These are phyloP conservation scores for Chalciporus pseudorubinellus DNA, from an alignment of 768 basidiomycete species.

Conservation along the genomic window DNA sequence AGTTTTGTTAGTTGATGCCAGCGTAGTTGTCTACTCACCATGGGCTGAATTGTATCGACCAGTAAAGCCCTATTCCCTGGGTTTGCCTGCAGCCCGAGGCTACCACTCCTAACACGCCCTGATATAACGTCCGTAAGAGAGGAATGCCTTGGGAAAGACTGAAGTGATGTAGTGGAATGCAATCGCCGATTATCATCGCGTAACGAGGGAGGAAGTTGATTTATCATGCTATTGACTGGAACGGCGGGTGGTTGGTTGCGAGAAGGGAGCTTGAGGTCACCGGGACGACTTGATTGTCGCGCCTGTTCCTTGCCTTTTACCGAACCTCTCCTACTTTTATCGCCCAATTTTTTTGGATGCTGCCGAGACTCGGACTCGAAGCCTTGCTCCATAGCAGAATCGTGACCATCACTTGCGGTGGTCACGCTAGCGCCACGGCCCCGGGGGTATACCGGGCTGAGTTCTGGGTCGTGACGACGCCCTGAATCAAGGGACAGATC, in stretches of 20 bases:
- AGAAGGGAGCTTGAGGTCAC: slow-evolving; percentile 62
- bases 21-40: slow-evolving; percentile 21
- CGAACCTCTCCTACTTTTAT: slow-evolving; percentile 48
- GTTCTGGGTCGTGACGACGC: slow-evolving; percentile 24
- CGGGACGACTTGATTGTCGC: slow-evolving; percentile 46
- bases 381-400: slow-evolving; percentile 40
- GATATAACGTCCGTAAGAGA: slow-evolving; percentile 33
- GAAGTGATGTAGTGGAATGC: slow-evolving; percentile 38
- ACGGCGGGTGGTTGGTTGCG: slow-evolving; percentile 44
- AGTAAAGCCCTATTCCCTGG: slow-evolving; percentile 15
- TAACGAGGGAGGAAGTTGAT: slow-evolving; percentile 36
- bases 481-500: slow-evolving; percentile 27
- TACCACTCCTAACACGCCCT: slow-evolving; percentile 60
- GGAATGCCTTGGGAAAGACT: slow-evolving; percentile 35
- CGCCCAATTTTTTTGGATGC: slow-evolving; percentile 37
- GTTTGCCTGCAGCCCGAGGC: slow-evolving; percentile 46
- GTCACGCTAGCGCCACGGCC: slow-evolving; percentile 57
- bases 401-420: slow-evolving; percentile 42
- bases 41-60: slow-evolving; percentile 18
- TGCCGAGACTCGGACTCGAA: slow-evolving; percentile 56
- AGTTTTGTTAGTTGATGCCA: slow-evolving; percentile 3
- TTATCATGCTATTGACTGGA: slow-evolving; percentile 28
- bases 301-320: slow-evolving; percentile 45
- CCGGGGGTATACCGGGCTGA: slow-evolving; percentile 39
- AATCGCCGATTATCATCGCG: slow-evolving; percentile 40